These are phyloP conservation scores for Leishmania lainsoni DNA, from an alignment of 208 protist genomes.

Conservation along the genomic window DNA sequence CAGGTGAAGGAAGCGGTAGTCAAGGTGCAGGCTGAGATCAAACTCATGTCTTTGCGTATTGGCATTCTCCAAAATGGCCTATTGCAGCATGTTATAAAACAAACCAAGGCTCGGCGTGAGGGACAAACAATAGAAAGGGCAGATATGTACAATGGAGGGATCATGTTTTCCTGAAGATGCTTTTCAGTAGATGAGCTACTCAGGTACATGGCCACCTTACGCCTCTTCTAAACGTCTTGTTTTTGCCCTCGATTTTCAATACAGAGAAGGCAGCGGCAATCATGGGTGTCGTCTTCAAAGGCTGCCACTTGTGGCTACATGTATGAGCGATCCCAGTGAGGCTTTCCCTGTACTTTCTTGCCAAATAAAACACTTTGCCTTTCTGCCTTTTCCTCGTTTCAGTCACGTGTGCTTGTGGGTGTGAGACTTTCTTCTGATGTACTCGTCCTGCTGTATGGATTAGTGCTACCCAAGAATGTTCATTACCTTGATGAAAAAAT, in stretches of 20 bases:
- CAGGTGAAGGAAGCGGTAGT: conserved; percentile 88
- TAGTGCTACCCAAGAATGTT: not conserved
- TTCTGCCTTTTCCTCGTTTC: conserved; percentile 29
- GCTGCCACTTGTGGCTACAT: not conserved
- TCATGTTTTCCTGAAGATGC: conserved; percentile 21
- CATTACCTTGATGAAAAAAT: not conserved
- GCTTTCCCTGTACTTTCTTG: not conserved
- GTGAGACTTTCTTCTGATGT: conserved; percentile 13
- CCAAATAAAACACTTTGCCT: conserved; percentile 10
- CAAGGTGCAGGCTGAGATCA: conserved; percentile 88
- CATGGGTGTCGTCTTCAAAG: not conserved
- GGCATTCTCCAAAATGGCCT: conserved; percentile 90
- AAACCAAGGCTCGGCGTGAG: conserved; percentile 76
- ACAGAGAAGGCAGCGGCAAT: conserved; percentile 9
- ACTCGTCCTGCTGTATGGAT: conserved; percentile 5
- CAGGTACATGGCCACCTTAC: not conserved
- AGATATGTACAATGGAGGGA: conserved; percentile 29
- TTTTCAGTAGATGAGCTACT: not conserved
- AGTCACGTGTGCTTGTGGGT: not conserved
- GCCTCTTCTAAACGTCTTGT: not conserved
- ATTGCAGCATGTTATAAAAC: conserved; percentile 82
- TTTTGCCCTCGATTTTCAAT: not conserved
- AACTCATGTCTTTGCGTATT: conserved; percentile 90
- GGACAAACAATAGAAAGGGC: conserved; percentile 17
- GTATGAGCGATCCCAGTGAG: not conserved